These are phyloP conservation scores for Boletellus ananas DNA, from an alignment of 768 basidiomycete genomes.

Conservation along the genomic window DNA sequence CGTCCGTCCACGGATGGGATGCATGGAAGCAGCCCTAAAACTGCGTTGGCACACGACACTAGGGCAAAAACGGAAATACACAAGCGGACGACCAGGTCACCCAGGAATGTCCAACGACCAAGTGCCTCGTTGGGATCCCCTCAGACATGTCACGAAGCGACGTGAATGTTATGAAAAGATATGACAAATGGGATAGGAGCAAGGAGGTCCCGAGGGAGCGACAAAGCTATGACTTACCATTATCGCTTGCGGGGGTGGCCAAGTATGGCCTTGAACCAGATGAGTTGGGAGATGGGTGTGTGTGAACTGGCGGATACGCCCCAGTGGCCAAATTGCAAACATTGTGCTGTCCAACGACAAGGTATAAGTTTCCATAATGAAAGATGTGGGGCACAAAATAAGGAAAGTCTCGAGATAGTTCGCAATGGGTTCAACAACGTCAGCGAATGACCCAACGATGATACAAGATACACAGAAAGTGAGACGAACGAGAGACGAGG, in stretches of 20 bases:
- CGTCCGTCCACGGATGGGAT: not conserved
- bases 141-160: not conserved
- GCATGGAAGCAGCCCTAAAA: not conserved
- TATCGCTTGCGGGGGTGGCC: conserved; percentile 25
- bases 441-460: not conserved
- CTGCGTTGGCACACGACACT: not conserved
- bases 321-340: not conserved
- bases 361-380: not conserved
- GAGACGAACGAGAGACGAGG: conserved; percentile 25
- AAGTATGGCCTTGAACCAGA: conserved; percentile 21
- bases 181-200: not conserved
- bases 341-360: conserved; percentile 13
- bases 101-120: no score
- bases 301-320: conserved; percentile 5
- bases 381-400: not conserved
- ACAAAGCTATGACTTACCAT: conserved; percentile 19
- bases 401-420: not conserved
- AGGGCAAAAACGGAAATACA: not conserved
- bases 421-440: no score
- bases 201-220: not conserved
- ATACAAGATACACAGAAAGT: not conserved
- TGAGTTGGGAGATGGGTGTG: conserved; percentile 19
- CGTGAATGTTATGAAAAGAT: not conserved
- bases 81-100: not conserved
- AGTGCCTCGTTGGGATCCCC: not conserved